Base-by-base conservation (phyloP, 2,329 filamentous ascomycete genomes). In the Bretziella fagacearum region DNA sequence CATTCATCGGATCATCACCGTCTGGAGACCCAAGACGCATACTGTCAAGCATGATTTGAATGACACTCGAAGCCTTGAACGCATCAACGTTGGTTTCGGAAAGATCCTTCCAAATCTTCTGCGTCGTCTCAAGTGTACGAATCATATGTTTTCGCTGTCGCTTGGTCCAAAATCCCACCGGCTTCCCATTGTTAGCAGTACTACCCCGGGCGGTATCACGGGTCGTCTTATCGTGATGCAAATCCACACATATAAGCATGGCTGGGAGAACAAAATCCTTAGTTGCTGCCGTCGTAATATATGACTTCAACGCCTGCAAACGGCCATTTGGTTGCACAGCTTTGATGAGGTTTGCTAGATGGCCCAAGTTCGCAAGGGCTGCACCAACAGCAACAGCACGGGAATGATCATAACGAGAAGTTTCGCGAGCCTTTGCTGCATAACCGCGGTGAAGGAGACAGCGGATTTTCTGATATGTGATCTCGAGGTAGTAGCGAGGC, bases 391-490 rank as follows among this genome's bases (percentile, higher is more conserved):
- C 91, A 18, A 79, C 81, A 33, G 79, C 77, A 25, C 89, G 75
- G 2, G 86, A 94, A 57, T 91, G 84, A 6, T 78, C 74, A 57
- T 93, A 96, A 6, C 86, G 74, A 7, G 81, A 68, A 55, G 89
- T 91, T 50, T 82, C 74, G 41, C 82, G 70, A 4, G 86, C 83
- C 50, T 79, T 74, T n/a, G 74, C 69, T 49, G 94, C 71, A 59
- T 91, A 95, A 53, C 86, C 86, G 44, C 86, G 74, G 60, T 98
- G 91, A 32, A 98, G 71, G 18, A 94, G 74, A 56, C 85, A 93
- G 55, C 93, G 72, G 15, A 86, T 82, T 63, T 93, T 94, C 53
- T 93, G 78, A 58, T 86, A 93, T 4, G 95, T 65, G 43, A 91
- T 79, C 52, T 91, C 84, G 26, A 95, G 66, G 48, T 81, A 82